These are phyloP conservation scores for Boletus mariae DNA, from an alignment of 1,284 basidiomycete species.

Conservation along the genomic window DNA sequence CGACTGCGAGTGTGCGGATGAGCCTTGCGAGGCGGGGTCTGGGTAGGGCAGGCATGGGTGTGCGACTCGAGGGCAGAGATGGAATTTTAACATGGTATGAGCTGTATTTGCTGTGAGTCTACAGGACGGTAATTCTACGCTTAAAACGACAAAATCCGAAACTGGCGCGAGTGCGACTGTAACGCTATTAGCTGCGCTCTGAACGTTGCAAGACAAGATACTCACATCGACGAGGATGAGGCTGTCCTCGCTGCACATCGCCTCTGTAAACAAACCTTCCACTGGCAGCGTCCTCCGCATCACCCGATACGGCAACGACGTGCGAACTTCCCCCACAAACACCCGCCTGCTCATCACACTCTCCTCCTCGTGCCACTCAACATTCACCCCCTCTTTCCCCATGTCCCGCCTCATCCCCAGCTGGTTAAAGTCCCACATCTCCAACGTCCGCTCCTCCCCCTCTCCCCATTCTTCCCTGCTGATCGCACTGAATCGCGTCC, in stretches of 20 bases:
- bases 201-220: conserved; percentile 4
- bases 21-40: neutral
- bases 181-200: neutral
- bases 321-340: conserved; percentile 40
- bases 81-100: conserved; percentile 1
- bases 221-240: conserved; percentile 50
- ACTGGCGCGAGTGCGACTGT: conserved; percentile 21
- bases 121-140: too few relatives aligned
- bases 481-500: conserved; percentile 42
- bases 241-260: conserved; percentile 55
- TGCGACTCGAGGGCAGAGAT: neutral
- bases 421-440: conserved; percentile 53
- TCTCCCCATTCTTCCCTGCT: neutral
- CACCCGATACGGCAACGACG: conserved; percentile 44
- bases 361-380: conserved; percentile 25
- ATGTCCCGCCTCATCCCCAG: conserved; percentile 36
- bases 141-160: conserved; percentile 32
- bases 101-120: conserved; percentile 25
- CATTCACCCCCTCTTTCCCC: conserved; percentile 8
- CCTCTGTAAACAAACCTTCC: conserved; percentile 17
- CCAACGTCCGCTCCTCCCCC: conserved; percentile 22
- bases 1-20: neutral
- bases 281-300: conserved; percentile 16
- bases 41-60: neutral
- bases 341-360: conserved; percentile 24